Base-by-base conservation (phyloP, 441 rosid species). In the Gossypium lobatum region DNA sequence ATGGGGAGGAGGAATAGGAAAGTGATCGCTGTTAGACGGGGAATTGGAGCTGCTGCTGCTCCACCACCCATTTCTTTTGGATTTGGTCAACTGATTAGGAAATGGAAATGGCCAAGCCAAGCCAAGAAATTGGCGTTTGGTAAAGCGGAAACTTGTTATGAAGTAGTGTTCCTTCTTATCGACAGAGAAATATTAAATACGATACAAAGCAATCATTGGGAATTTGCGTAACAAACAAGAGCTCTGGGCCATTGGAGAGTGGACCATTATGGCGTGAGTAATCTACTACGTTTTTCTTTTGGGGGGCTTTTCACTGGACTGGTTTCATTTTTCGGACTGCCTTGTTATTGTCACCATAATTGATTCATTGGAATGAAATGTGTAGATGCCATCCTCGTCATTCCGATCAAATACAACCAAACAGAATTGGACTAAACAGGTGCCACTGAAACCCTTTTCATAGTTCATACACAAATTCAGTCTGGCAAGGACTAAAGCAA, bases 1-100 rank as follows among this genome's bases (percentile, higher is more conserved):
- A 54, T 39, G 34, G 59, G 63, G 20, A 74, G 34, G 37, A 73
- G 39, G 53, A 77, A 14, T 63, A 69, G 63, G 71, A 73, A 34
- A 52, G 31, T 5, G 31, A 52, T 28, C 3, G 54, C 6, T 8
- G 46, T 63, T 48, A 52, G 76, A 10, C 5, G 70, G 70, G 46
- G n/a, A 28, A 48, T 21, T 25, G 75, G 59, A 58, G 57, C 60
- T 26, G 25, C 6, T n/a, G 61, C 20, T 10, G 62, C 48, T 42
- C 13, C 14, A 42, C 48, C 50, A 31, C 18, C 73, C 73, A 69
- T 69, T 14, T 68, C 13, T 21, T 26, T 68, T 26, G 59, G 4
- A 18, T 48, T 0, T 11, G 54, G 17, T 11, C n/a, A 42, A 64
- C 54, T 21, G 28, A 64, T 2, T 64, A 37, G 25, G 42, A 28